Evolutionary conservation across 2,329 filamentous ascomycete genomes (phyloP), one percentile per base, ranked within the genome.

Genomic region (Fusarium verrucosum): DNA sequence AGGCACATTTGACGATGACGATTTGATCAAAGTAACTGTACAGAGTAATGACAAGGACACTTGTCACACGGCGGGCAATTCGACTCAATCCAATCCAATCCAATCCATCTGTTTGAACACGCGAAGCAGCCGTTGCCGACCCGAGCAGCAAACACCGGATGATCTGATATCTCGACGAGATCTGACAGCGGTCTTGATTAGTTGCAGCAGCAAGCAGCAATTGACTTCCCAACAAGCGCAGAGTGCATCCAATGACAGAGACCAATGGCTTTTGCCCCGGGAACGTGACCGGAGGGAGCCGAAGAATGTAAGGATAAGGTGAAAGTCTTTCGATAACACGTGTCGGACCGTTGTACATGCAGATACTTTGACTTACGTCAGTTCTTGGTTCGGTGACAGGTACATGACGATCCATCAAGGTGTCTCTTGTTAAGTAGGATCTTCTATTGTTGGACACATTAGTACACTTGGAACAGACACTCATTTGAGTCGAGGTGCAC

Each of bases 1-100:
- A 61, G 58, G 5, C 40, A 61, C 41, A 42, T 43, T 61, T 56
- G 30, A 60, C 58, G 58, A 61, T 47, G 49, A 35, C 47, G 26
- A 22, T 33, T 33, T 19, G 40, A 37, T 25, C n/a, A n/a, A n/a
- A n/a, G n/a, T n/a, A n/a, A n/a, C n/a, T n/a, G n/a, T n/a, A n/a
- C n/a, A n/a, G n/a, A n/a, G 22, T 23, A 22, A 33, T 19, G 43
- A 11, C 17, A 49, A 20, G 25, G 35, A 36, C 25, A 51, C 28
- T 30, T 42, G 42, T 58, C 30, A 57, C 32, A 49, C 54, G 4
- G 35, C 33, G 42, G 22, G 22, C 36, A 19, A 22, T 40, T 36
- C 23, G 23, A 25, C n/a, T 25, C 23, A 6, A 6, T 25, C 10
- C 6, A 30, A 30, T 16, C 7, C 7, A 17, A 44, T 44, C 23